Conservation (phyloP, 768 basidiomycete species). For the Termitomyces sp. region DNA sequence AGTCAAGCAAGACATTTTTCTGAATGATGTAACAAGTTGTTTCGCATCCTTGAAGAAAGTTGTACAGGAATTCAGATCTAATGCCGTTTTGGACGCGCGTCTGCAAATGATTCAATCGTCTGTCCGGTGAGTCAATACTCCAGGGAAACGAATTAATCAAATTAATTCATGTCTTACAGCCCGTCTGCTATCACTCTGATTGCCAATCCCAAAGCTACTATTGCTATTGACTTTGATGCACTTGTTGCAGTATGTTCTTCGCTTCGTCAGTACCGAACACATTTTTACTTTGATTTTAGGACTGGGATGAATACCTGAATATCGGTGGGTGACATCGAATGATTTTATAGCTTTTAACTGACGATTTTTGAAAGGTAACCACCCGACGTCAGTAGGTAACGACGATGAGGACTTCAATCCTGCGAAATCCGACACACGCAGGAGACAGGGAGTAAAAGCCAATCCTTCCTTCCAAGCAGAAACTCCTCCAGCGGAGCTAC, state of each 20-base stretch:
- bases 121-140: slow-evolving; percentile 43
- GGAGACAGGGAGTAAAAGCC: slow-evolving; percentile 12
- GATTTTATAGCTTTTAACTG: not conserved
- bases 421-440: slow-evolving; percentile 15
- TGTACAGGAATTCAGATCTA: slow-evolving; percentile 56
- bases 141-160: not conserved
- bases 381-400: slow-evolving; percentile 21
- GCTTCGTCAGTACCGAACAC: not conserved
- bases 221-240: slow-evolving; percentile 59
- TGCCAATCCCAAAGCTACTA: slow-evolving; percentile 44
- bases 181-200: slow-evolving; percentile 46
- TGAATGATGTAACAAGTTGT: slow-evolving; percentile 75
- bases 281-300: slow-evolving; percentile 24
- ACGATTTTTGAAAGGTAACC: slow-evolving; percentile 3
- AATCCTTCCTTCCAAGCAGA: slow-evolving; percentile 31
- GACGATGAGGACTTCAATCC: slow-evolving; percentile 51
- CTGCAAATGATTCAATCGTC: slow-evolving; percentile 70
- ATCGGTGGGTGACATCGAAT: slow-evolving; percentile 27
- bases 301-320: slow-evolving; percentile 61
- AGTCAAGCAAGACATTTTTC: slow-evolving; percentile 85
- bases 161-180: slow-evolving; percentile 21
- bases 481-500: slow-evolving; percentile 41
- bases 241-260: slow-evolving; percentile 47
- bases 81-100: slow-evolving; percentile 39
- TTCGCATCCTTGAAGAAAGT: slow-evolving; percentile 76